Conservation (phyloP, 352 stramenopile genomes). For the Phytophthora agathidicida region DNA sequence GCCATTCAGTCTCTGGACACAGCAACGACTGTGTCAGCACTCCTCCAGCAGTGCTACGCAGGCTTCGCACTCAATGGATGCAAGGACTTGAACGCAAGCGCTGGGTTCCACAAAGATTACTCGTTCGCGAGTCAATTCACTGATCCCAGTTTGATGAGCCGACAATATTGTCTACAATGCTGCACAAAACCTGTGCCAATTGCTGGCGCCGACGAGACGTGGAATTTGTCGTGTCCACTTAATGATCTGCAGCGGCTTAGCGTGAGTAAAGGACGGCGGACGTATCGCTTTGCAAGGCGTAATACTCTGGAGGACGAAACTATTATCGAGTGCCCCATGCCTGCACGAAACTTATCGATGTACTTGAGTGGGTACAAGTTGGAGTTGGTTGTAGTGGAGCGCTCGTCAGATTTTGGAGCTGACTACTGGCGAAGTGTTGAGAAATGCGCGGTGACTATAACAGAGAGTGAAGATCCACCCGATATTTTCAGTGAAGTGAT, state of each 20-base stretch:
- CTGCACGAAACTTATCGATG: conserved; percentile 46
- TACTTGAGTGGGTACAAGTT: conserved; percentile 69
- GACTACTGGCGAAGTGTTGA: conserved; percentile 74
- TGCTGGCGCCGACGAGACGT: conserved; percentile 69
- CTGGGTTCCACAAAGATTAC: conserved; percentile 53
- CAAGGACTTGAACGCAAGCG: conserved; percentile 53
- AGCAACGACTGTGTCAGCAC: conserved; percentile 29
- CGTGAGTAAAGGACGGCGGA: conserved; percentile 59
- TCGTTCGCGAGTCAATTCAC: conserved; percentile 67
- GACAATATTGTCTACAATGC: conserved; percentile 75
- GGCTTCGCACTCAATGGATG: conserved; percentile 71
- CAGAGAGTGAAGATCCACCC: conserved; percentile 46
- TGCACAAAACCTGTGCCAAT: conserved; percentile 71
- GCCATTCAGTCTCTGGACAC: conserved; percentile 60
- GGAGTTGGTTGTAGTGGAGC: conserved; percentile 62
- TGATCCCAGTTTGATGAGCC: conserved; percentile 37
- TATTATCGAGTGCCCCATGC: conserved; percentile 67
- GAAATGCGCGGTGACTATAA: conserved; percentile 68
- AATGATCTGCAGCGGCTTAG: conserved; percentile 72
- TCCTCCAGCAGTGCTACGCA: conserved; percentile 65
- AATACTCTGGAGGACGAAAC: conserved; percentile 53
- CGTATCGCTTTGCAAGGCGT: conserved; percentile 67
- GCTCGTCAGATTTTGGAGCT: conserved; percentile 45
- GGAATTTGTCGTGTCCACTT: conserved; percentile 76
- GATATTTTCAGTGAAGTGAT: conserved; percentile 60